phyloP scores from a whole-genome alignment of 441 rosid species.

The Pelargonium fulgidum region DNA sequence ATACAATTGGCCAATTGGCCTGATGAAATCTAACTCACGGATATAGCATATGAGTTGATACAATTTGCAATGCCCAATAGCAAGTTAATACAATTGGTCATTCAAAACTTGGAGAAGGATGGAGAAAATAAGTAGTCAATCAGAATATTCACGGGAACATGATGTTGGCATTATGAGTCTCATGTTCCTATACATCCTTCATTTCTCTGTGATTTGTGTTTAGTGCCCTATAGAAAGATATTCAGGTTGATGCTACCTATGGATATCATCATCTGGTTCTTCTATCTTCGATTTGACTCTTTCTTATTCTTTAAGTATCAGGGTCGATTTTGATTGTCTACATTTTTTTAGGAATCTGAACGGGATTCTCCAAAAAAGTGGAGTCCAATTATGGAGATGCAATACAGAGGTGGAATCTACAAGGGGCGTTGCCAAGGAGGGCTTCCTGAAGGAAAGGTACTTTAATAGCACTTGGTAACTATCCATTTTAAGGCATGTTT shows the following conservation, averaged over 20 bases:
- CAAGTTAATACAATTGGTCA: no score
- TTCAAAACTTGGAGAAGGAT: no score
- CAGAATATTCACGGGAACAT: no score
- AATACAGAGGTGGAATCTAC: constrained; percentile 83
- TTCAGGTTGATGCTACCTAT: not conserved
- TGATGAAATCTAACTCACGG: no score
- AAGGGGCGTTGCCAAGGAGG: constrained; percentile 90
- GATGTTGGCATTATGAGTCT: not conserved
- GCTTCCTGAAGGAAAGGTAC: constrained; percentile 98
- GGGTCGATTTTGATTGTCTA: constrained; percentile 17
- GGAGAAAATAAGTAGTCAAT: no score
- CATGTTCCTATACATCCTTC: not conserved
- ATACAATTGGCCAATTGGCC: no score
- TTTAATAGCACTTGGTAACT: constrained; percentile 14
- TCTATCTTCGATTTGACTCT: not conserved
- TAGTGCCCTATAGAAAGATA: not conserved
- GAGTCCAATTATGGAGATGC: constrained; percentile 77
- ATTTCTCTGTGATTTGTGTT: not conserved
- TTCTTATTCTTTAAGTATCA: not conserved
- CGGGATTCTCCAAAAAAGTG: constrained; percentile 75
- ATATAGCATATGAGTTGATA: not conserved
- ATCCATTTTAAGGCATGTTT: constrained; percentile 18
- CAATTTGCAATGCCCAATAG: no score
- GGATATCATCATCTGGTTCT: constrained; percentile 1
- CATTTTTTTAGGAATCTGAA: constrained; percentile 66